Base-by-base conservation (phyloP, 2,329 filamentous ascomycete species). In the Parastagonospora nodorum region DNA sequence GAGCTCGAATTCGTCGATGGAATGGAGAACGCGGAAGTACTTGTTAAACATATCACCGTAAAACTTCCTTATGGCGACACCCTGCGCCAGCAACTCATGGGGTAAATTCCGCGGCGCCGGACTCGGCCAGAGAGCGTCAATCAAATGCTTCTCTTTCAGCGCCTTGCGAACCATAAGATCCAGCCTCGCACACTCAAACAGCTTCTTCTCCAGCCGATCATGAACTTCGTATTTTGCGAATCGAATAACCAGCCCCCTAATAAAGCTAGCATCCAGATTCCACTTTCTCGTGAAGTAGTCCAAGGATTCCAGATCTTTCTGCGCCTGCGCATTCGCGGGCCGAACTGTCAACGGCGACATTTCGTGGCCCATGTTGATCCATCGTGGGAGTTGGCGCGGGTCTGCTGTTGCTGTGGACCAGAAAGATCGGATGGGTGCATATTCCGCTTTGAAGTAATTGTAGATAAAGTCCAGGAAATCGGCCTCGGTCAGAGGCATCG, bases 381-480 rank as follows among this genome's bases (percentile, higher is more conserved):
- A 74, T 57, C 71, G 58, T 29, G 61, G 45, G 4, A 64, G 53
- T 37, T 69, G 64, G 15, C 56, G 55, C 5, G 71, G 71, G 1
- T 67, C 60, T 2, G 71, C 71, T 4, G 68, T 66, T 30, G 71
- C 69, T 15, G 71, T 74, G 0, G 60, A 62, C 64, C 67, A 74
- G 40, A 74, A 63, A 7, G 68, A 72, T 16, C 69, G 63, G 9
- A 74, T 72, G 3, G 71, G 71, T 2, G 66, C 60, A 40, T 74
- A 74, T 60, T 74, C 71, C 12, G 69, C 69, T 51, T 72, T 74
- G 62, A 65, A 73, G 45, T 74, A 74, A 42, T 72, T 73, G 55
- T 55, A 69, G 7, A 72, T 50, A 42, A 74, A 74, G 39, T 72
- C 69, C 5, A 70, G 49, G 28, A 74, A 67, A 40, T 74, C 71